These are phyloP conservation scores for Westerdykella aurantiaca DNA, from an alignment of 2,329 filamentous ascomycete species.

Conservation along the genomic window DNA sequence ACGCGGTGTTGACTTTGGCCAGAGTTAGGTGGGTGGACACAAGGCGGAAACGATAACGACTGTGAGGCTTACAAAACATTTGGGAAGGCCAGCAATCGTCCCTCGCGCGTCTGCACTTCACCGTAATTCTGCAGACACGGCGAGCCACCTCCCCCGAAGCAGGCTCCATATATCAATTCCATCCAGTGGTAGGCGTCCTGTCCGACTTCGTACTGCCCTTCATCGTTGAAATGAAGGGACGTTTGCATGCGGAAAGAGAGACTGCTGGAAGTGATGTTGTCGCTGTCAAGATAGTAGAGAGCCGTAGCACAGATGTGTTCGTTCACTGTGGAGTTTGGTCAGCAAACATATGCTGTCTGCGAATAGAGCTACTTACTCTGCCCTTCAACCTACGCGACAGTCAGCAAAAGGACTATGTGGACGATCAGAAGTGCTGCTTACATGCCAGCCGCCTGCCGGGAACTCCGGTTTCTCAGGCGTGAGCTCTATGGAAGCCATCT, in stretches of 20 bases:
- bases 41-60: background rate
- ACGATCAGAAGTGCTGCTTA: conserved; percentile 22
- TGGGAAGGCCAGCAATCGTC: conserved; percentile 52
- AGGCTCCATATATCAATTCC: background rate
- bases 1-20: conserved; percentile 16
- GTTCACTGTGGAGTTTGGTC: conserved; percentile 37
- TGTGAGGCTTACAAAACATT: conserved; percentile 31
- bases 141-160: background rate
- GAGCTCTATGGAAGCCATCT: conserved; percentile 53
- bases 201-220: background rate
- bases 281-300: conserved; percentile 54
- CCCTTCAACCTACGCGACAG: conserved; percentile 23
- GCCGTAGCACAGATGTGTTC: conserved; percentile 59
- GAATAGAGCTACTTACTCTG: conserved; percentile 3
- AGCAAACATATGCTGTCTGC: conserved; percentile 2
- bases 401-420: background rate
- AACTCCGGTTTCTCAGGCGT: conserved; percentile 52
- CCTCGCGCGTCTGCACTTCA: conserved; percentile 42
- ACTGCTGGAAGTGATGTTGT: conserved; percentile 51
- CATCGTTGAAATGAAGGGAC: background rate
- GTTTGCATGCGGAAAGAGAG: conserved; percentile 28
- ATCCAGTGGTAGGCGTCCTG: background rate
- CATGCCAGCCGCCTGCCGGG: conserved; percentile 49
- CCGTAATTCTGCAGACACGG: conserved; percentile 43
- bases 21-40: background rate